Percentiles rank a stretch among this genome's conserved stretches.
phyloP scores from a whole-genome alignment of 306 rosid species.

The Trifolium dubium region DNA sequence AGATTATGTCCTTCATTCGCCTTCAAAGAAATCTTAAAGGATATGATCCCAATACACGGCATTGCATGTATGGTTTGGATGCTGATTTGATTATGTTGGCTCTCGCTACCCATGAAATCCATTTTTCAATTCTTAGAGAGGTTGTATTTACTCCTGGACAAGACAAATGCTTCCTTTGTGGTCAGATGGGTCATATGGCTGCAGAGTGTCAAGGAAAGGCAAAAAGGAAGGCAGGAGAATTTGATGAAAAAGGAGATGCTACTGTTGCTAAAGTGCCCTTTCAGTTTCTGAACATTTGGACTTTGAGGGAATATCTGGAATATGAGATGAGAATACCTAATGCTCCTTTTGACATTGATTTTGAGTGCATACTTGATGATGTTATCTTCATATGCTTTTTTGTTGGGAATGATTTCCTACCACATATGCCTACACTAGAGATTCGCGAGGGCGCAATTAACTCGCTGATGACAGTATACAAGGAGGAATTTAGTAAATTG shows the following conservation, averaged over 20 bases:
- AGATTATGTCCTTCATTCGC: conserved; percentile 91
- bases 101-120: conserved; percentile 92
- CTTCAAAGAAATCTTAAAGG: conserved; percentile 94
- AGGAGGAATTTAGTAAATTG: conserved; percentile 69
- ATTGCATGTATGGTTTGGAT: conserved; percentile 99
- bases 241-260: conserved; percentile 81
- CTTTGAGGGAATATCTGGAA: conserved; percentile 89
- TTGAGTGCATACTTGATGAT: conserved; percentile 90
- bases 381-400: conserved; percentile 93
- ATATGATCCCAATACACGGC: conserved; percentile 91
- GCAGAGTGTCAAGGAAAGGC: conserved; percentile 84
- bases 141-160: conserved; percentile 89
- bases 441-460: conserved; percentile 99
- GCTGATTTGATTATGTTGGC: conserved; percentile 97
- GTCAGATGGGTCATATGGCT: conserved; percentile 91
- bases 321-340: conserved; percentile 77
- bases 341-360: conserved; percentile 67
- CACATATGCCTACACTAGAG: conserved; percentile 97
- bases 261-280: conserved; percentile 63
- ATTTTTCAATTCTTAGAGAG: conserved; percentile 95
- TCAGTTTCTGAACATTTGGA: conserved; percentile 97
- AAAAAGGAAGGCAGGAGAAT: conserved; percentile 80
- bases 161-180: conserved; percentile 93
- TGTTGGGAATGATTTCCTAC: conserved; percentile 96
- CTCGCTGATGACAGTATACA: conserved; percentile 85